These are phyloP conservation scores for Yarrowia sp. DNA, from an alignment of 805 yeast genomes.

Conservation along the genomic window DNA sequence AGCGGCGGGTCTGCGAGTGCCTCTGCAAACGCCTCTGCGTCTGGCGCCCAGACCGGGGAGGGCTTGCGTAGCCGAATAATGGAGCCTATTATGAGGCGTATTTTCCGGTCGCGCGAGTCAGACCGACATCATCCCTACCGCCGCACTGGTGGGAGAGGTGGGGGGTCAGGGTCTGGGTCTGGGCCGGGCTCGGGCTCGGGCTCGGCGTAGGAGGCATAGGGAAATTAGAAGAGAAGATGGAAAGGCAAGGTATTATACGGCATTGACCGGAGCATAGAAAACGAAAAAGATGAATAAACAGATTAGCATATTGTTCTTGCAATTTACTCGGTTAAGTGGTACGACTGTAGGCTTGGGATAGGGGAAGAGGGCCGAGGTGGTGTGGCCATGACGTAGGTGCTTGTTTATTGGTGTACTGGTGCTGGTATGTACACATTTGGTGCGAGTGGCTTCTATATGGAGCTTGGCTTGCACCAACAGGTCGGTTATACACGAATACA, in stretches of 20 bases:
- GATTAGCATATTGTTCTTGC: not conserved
- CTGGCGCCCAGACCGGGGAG: not conserved
- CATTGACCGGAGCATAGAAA: not conserved
- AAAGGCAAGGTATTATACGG: not conserved
- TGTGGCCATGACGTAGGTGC: not conserved
- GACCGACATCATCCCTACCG: conserved; percentile 14
- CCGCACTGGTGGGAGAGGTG: not conserved
- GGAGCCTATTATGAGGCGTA: conserved; percentile 16
- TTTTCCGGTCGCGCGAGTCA: not conserved
- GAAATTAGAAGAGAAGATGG: not conserved
- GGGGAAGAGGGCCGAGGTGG: not conserved
- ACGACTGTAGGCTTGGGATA: no score
- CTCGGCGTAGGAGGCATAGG: not conserved
- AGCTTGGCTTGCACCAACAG: not conserved
- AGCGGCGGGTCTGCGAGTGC: not conserved
- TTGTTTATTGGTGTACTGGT: not conserved
- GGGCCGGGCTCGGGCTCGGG: not conserved
- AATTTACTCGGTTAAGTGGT: no score
- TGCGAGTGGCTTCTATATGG: not conserved
- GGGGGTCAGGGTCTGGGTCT: not conserved
- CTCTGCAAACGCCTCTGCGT: not conserved
- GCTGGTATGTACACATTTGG: not conserved
- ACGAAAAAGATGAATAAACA: not conserved
- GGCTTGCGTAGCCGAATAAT: conserved; percentile 11
- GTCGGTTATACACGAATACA: not conserved